These are phyloP conservation scores for Metschnikowia chrysomelidarum DNA, from an alignment of 805 yeast species.

Conservation along the genomic window DNA sequence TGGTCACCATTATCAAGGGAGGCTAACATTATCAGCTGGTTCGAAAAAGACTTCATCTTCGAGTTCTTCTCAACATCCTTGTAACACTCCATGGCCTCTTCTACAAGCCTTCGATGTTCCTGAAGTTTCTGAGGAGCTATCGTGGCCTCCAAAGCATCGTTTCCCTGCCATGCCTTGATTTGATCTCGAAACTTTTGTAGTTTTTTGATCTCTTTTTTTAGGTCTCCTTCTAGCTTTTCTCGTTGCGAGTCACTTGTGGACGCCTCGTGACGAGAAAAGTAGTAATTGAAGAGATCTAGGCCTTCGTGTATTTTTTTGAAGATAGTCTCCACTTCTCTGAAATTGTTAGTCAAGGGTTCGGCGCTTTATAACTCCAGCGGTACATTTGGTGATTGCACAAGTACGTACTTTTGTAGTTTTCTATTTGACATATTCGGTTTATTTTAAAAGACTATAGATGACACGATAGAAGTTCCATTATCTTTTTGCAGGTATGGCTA, in stretches of 20 bases:
- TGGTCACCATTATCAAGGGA: slow-evolving; percentile 25
- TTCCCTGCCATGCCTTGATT: slow-evolving; percentile 45
- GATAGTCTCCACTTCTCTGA: slow-evolving; percentile 40
- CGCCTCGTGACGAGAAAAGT: slow-evolving; percentile 41
- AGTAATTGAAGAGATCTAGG: slow-evolving; percentile 43
- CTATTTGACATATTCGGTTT: slow-evolving; percentile 18
- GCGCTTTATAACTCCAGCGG: neutral
- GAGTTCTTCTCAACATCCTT: slow-evolving; percentile 43
- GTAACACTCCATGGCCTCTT: slow-evolving; percentile 46
- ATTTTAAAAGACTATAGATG: slow-evolving; percentile 7
- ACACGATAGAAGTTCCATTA: slow-evolving; percentile 19
- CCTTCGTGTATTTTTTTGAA: slow-evolving; percentile 47
- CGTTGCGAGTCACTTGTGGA: slow-evolving; percentile 42
- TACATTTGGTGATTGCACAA: neutral
- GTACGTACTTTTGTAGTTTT: slow-evolving; percentile 24
- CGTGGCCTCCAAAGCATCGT: slow-evolving; percentile 22
- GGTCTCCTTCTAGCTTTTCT: slow-evolving; percentile 41
- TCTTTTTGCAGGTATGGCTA: slow-evolving; percentile 6
- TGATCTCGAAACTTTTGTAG: slow-evolving; percentile 46
- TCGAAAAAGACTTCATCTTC: slow-evolving; percentile 44
- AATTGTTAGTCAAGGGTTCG: slow-evolving; percentile 13
- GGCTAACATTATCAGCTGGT: slow-evolving; percentile 46
- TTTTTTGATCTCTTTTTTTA: slow-evolving; percentile 45
- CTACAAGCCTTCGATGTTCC: slow-evolving; percentile 40
- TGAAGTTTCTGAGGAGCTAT: slow-evolving; percentile 24